Evolutionary conservation across 345 rosid species (phyloP), one percentile per base, ranked within the genome.

Genomic region (Melaleuca alternifolia): DNA sequence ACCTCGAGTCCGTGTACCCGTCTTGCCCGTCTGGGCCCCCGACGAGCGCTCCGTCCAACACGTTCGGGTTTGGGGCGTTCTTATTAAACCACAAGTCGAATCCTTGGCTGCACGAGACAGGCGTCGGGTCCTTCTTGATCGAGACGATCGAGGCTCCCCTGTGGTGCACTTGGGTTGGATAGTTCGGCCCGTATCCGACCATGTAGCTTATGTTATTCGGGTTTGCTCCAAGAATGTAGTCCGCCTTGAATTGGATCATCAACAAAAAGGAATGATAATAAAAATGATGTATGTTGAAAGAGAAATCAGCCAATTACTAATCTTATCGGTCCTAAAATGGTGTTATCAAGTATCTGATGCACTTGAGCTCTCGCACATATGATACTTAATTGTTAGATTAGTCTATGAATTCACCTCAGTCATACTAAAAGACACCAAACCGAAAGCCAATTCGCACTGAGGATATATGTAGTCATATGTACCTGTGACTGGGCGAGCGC

Each of bases 21-120:
- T 96, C 98, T 53, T 92, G 91, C 23, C 88, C 89, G 87, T 94
- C 94, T 12, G 96, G 96, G 48, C 99, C 96, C 37, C 97, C 94
- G 15, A 96, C 95, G 28, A 95, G 53, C 44, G 95, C 97, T 79
- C 98, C 96, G 5, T 86, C 87, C 79, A 95, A 85, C 18, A 93
- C 90, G 89, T 94, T 93, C 16, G 95, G 96, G 89, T 96, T 94
- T 2, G 92, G 91, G 2, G 86, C 83, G 50, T 87, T 85, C 83
- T 82, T 86, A 71, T 86, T 83, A 86, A 77, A 94, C 93, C 96
- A 95, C 37, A 46, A 26, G 20, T 87, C 86, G 59, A 87, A 90
- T 28, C 94, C 94, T 3, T 86, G 92, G 77, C 89, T 44, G 88
- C 94, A 90, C 11, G 85, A 82, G 21, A 94, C 90, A 1, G 86